phyloP scores from a whole-genome alignment of 148 eudicot species.

The Chenopodium berlandieri region DNA sequence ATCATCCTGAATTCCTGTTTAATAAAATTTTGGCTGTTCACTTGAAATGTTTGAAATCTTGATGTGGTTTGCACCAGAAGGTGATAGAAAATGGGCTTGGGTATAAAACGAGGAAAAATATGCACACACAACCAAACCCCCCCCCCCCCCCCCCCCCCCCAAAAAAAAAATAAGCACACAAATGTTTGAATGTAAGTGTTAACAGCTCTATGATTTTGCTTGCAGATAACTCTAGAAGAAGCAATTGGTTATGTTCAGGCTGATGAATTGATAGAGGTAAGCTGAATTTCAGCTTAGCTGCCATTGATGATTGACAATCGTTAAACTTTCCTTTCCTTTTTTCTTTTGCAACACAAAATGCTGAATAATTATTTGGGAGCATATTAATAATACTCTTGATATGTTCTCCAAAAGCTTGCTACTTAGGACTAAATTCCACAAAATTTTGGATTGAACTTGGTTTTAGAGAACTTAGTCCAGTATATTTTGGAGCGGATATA shows the following conservation, averaged over 20 bases:
- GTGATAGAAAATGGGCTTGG: neutral
- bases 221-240: conserved; percentile 95
- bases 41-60: neutral
- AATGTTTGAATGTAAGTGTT: neutral
- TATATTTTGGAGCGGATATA: too few species aligned
- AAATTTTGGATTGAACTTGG: too few species aligned
- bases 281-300: neutral
- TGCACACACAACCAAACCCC: too few species aligned
- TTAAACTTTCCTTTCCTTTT: neutral
- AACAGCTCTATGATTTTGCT: conserved; percentile 7
- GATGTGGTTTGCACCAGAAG: neutral
- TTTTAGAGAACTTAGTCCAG: too few species aligned
- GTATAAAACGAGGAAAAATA: neutral
- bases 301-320: neutral
- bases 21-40: neutral
- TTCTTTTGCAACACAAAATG: neutral
- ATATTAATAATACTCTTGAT: neutral
- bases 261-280: conserved; percentile 96
- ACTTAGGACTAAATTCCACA: too few species aligned
- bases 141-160: too few species aligned
- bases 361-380: neutral
- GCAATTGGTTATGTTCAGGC: conserved; percentile 96
- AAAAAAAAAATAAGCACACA: too few species aligned
- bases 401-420: too few species aligned
- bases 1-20: too few species aligned